Conservation (phyloP, 441 rosid genomes). For the Syzygium malaccense region DNA sequence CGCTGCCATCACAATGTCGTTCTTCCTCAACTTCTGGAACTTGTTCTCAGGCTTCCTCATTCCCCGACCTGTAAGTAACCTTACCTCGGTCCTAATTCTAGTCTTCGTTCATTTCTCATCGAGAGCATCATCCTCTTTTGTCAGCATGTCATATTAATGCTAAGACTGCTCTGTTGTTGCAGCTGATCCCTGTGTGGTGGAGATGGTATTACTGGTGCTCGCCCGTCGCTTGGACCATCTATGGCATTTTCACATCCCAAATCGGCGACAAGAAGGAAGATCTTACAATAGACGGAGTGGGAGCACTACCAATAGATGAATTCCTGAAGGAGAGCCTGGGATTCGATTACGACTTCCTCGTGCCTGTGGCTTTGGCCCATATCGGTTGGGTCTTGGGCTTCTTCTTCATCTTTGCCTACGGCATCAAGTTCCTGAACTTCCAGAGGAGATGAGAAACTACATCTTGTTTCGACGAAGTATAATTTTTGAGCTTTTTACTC, state of each 20-base stretch:
- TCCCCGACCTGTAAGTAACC: slow-evolving; percentile 1
- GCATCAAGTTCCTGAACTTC: slow-evolving; percentile 21
- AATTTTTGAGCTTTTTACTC: not conserved
- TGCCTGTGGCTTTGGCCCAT: slow-evolving; percentile 14
- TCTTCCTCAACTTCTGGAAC: slow-evolving; percentile 1
- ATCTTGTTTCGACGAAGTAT: not conserved
- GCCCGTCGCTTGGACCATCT: slow-evolving; percentile 21
- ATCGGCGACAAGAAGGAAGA: not conserved
- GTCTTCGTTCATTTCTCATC: not conserved
- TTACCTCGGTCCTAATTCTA: not conserved
- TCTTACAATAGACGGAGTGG: not conserved
- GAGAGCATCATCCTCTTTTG: not conserved
- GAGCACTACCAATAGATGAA: not conserved
- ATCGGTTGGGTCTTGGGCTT: slow-evolving; percentile 19
- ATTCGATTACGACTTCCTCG: slow-evolving; percentile 12
- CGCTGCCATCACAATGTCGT: not conserved
- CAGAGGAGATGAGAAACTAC: slow-evolving; percentile 9
- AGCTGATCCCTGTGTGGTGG: slow-evolving; percentile 8
- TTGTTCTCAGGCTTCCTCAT: not conserved
- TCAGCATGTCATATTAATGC: not conserved
- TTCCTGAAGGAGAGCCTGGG: slow-evolving; percentile 11
- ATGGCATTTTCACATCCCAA: slow-evolving; percentile 17
- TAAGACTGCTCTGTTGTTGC: not conserved
- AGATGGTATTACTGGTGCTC: slow-evolving; percentile 15
- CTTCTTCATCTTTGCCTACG: slow-evolving; percentile 20